Percentiles rank a stretch among this genome's conserved stretches.
Conservation (phyloP, 1,139 yeast species). For the Pichia terricola region DNA sequence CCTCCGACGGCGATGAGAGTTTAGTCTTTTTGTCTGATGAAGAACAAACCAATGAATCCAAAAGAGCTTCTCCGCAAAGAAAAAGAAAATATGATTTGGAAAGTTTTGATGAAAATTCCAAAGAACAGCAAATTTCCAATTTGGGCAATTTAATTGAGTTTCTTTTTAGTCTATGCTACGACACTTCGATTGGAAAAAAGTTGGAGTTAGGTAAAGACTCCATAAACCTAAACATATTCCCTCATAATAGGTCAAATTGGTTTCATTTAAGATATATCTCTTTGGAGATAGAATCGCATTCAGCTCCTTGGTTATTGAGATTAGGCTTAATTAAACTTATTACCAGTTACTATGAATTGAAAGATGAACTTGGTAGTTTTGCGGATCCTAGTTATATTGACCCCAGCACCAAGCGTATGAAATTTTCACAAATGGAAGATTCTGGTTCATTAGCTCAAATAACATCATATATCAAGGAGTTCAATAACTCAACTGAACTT, state of each 20-base stretch:
- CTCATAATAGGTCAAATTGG: slow-evolving; percentile 21
- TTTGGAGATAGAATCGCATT: slow-evolving; percentile 18
- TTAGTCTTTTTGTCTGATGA: too few relatives aligned
- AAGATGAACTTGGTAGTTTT: neutral
- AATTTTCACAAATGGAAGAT: too few relatives aligned
- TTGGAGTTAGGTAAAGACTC: slow-evolving; percentile 20
- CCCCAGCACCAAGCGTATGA: neutral
- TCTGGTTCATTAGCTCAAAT: neutral
- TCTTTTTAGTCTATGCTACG: slow-evolving; percentile 12
- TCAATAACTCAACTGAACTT: slow-evolving; percentile 6
- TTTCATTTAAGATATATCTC: slow-evolving; percentile 25
- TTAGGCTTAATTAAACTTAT: slow-evolving; percentile 28
- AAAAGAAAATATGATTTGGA: too few relatives aligned
- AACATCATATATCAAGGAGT: neutral
- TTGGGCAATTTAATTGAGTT: slow-evolving; percentile 11
- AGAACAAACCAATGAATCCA: too few relatives aligned
- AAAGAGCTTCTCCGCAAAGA: too few relatives aligned
- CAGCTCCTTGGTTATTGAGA: slow-evolving; percentile 29
- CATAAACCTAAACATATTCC: slow-evolving; percentile 18
- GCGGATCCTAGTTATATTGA: neutral
- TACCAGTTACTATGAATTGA: slow-evolving; percentile 23
- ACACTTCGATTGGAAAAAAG: slow-evolving; percentile 14
- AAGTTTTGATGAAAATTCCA: too few relatives aligned
- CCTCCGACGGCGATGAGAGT: too few relatives aligned
- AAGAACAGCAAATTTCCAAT: slow-evolving; percentile 1